Base-by-base conservation (phyloP, 306 rosid genomes). In the Herpetospermum pedunculosum region DNA sequence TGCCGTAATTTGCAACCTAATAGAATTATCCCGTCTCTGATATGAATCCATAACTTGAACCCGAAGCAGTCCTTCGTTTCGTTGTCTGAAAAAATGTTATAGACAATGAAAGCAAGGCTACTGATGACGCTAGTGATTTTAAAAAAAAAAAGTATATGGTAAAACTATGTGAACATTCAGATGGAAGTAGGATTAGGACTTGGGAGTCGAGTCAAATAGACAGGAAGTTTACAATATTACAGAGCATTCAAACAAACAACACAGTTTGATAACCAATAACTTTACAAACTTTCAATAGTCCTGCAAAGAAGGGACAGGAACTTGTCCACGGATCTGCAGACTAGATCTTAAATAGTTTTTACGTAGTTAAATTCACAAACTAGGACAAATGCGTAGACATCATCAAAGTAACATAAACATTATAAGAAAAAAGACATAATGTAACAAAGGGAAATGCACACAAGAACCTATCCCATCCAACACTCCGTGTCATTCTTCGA, bases 401-500 rank as follows among this genome's bases (percentile, higher is more conserved):
- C 82, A 84, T 46, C 74, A 76, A 82, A 54, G 30, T 29, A 75
- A 76, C 74, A 73, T 21, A 77, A 57, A 78, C 32, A 77, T 48
- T 23, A 60, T 44, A 19, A 38, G 3, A 19, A 19, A 2, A 12
- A 35, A 78, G 1, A 43, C 19, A 82, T 74, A 52, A 77, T 43
- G 73, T 46, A 65, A 72, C 77, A 64, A 64, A 60, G 81, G 80
- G 77, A 79, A n/a, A 78, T 70, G 76, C 46, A 50, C 32, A 26
- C 72, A 76, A 85, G 73, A 73, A 70, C 81, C 85, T 75, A 71
- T 78, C 87, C 85, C 65, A 28, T 76, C 85, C 78, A 72, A 75
- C 75, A 78, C 46, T 77, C 59, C 62, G 49, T 72, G 49, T 72
- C 37, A 50, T 77, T 76, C 78, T 60, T 72, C 53, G 19, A 70